Evolutionary conservation across 164 flowering plant genomes (phyloP), one percentile per base, ranked within the genome.

Genomic region (Nymphaea thermarum): DNA sequence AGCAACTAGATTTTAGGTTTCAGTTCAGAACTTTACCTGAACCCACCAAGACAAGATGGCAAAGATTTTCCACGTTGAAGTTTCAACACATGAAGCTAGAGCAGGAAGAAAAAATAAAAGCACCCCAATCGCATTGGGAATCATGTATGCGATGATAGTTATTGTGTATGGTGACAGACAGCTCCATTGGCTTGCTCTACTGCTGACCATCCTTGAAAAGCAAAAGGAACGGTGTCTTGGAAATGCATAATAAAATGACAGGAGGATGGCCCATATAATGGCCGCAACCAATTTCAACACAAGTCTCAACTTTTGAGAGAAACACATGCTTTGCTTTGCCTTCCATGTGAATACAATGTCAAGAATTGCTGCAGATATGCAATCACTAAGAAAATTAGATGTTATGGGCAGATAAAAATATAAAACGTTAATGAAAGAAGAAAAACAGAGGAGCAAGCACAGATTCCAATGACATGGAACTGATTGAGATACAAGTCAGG

Each of bases 321-420:
- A 76, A 64, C 80, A 84, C 89, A 88, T 90, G 60, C 83, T 81
- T 4, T 65, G 47, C 72, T 93, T 81, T 36, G 92, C 91, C 80
- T 90, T 91, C 99, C 99, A 91, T 60, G 86, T 84, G 71, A 94
- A 91, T 68, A 71, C 70, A 75, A 94, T 85, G 71, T 94, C 99
- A 71, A 94, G 86, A 70, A 79, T 79, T 43, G 86, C 99, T 94
- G 89, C 82, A 87, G 71, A 47, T 47, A 60, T 43, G 15, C 65
- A 64, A 12, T 47, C 4, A 45, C 53, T 45, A 5, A 5, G 53
- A 45, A 45, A 5, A 45, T 45, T 45, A 45, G 53, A 45, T 45
- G 53, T 10, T 45, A 45, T 45, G 53, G 53, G 53, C 5, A 45
- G 10, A 10, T 45, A 45, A 45, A 10, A 45, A 10, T 45, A 5